These are phyloP conservation scores for Exophiala phaeomuriformis DNA, from an alignment of 2,329 filamentous ascomycete species.

Conservation along the genomic window DNA sequence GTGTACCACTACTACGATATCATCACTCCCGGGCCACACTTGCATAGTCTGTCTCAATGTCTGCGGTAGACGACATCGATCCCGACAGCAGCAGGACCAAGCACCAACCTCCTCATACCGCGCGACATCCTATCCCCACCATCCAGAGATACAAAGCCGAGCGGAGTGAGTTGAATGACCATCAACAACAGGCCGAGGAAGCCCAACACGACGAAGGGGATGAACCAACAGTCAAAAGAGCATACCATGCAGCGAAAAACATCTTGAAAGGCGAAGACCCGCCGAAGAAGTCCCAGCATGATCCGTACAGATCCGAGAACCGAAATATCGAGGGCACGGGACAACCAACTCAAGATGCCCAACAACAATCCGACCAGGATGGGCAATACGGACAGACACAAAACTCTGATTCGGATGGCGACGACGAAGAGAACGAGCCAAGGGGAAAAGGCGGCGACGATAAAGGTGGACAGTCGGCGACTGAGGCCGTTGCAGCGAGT, in stretches of 20 bases:
- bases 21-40: neutral
- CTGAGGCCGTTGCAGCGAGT: conserved; percentile 22
- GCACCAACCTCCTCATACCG: conserved; percentile 19
- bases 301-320: conserved; percentile 24
- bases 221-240: conserved; percentile 18
- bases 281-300: conserved; percentile 3
- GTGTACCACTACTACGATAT: neutral
- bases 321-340: conserved; percentile 12
- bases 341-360: neutral
- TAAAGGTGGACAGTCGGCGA: conserved; percentile 18
- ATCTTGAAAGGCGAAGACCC: conserved; percentile 23
- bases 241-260: conserved; percentile 23
- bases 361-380: conserved; percentile 4
- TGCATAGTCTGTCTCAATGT: conserved; percentile 1
- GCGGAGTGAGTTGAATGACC: conserved; percentile 17
- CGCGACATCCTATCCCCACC: conserved; percentile 26
- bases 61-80: conserved; percentile 17
- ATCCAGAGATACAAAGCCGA: conserved; percentile 25
- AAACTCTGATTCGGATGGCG: neutral
- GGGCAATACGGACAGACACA: neutral
- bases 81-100: conserved; percentile 11
- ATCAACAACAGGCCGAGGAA: conserved; percentile 16
- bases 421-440: conserved; percentile 3
- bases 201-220: conserved; percentile 21
- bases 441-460: neutral